A percentile compares a stretch with the other conserved stretches of the same genome.
Evolutionary conservation across 768 basidiomycete species (phyloP).

Genomic region (Pleurotus salmoneostramineus): DNA sequence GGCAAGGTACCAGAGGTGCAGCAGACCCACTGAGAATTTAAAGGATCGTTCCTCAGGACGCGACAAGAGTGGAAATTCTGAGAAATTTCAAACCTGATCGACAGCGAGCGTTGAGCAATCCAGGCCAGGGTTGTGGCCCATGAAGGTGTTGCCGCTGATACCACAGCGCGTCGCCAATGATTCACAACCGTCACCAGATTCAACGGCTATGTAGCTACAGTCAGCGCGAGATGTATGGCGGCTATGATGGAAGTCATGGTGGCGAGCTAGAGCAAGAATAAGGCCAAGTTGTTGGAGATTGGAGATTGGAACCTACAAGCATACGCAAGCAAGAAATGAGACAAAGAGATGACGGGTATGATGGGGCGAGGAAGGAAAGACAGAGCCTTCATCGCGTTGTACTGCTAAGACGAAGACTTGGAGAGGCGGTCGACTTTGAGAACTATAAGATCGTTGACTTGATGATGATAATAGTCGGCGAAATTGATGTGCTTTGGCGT

Average conservation of each 20-base stretch:
- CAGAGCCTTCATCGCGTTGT: no score
- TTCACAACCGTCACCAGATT: neutral
- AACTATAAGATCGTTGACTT: no score
- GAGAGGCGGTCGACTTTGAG: no score
- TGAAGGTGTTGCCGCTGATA: neutral
- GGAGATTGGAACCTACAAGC: no score
- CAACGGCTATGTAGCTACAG: slow-evolving; percentile 1
- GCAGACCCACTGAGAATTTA: slow-evolving; percentile 1
- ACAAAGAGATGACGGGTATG: no score
- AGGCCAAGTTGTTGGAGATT: no score
- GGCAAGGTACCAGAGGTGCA: slow-evolving; percentile 4
- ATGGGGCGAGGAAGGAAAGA: no score
- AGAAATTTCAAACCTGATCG: neutral
- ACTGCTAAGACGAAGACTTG: no score
- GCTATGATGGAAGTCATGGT: neutral
- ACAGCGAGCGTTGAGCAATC: slow-evolving; percentile 7
- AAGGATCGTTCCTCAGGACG: neutral
- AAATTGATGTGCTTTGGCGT: no score
- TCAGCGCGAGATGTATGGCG: neutral
- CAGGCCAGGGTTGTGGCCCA: neutral
- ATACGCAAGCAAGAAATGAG: no score
- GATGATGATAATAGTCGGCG: no score
- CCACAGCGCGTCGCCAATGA: slow-evolving; percentile 3
- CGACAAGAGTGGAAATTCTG: neutral
- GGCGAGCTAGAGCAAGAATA: neutral